Percentiles rank a stretch among this genome's conserved stretches.
These are phyloP conservation scores for Ceratopteris richardii DNA, from an alignment of 75 land plant genomes.

Conservation along the genomic window DNA sequence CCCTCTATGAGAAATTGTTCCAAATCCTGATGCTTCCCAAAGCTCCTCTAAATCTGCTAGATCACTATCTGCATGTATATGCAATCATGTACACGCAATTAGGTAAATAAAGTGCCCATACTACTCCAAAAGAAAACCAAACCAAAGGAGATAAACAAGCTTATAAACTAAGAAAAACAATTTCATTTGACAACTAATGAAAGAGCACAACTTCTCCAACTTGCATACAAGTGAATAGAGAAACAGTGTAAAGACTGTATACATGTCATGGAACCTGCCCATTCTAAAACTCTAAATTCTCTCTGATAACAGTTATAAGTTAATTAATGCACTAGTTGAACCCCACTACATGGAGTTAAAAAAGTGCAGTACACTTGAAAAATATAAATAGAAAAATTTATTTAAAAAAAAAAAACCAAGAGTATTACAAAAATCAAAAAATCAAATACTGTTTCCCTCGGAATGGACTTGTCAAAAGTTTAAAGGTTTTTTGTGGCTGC, in stretches of 20 bases:
- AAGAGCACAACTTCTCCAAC: background rate
- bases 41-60: background rate
- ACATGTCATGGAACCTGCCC: too few relatives aligned
- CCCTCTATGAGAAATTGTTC: conserved; percentile 2
- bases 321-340: too few relatives aligned
- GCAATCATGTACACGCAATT: too few relatives aligned
- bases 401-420: too few relatives aligned
- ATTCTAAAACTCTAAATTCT: too few relatives aligned
- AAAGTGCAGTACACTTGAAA: too few relatives aligned
- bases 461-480: too few relatives aligned
- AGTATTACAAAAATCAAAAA: too few relatives aligned
- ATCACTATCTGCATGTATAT: background rate
- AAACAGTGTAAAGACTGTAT: background rate
- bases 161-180: background rate
- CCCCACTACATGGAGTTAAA: too few relatives aligned
- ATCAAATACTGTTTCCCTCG: too few relatives aligned
- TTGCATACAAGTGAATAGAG: background rate
- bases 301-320: too few relatives aligned
- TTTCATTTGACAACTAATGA: background rate
- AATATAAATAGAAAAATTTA: too few relatives aligned
- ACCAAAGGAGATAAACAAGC: background rate
- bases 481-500: background rate
- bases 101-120: background rate
- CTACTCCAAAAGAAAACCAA: background rate
- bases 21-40: conserved; percentile 3